phyloP scores from a whole-genome alignment of 352 stramenopile species.

The Aphanomyces astaci region DNA sequence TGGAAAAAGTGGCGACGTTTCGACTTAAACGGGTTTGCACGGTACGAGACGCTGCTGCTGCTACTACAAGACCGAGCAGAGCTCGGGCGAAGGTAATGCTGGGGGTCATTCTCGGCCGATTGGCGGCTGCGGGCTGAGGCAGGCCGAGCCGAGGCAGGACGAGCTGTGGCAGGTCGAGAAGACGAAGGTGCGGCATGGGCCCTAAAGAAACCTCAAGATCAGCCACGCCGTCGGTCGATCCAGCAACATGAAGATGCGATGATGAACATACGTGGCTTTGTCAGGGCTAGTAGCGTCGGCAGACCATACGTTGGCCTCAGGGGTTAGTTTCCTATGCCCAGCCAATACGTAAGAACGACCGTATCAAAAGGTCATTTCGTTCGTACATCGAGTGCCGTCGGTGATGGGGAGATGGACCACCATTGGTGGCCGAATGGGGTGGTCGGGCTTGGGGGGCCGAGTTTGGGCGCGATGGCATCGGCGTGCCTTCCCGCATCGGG shows the following conservation, averaged over 20 bases:
- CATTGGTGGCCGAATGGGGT: neutral
- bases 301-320: neutral
- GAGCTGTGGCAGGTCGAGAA: neutral
- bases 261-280: neutral
- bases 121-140: neutral
- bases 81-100: neutral
- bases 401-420: neutral
- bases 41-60: conserved; percentile 5
- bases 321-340: neutral
- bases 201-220: too few relatives aligned
- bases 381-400: neutral
- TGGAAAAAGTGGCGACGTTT: conserved; percentile 7
- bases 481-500: neutral
- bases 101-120: neutral
- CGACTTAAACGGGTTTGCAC: conserved; percentile 5
- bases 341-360: too few relatives aligned
- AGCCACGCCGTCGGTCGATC: too few relatives aligned
- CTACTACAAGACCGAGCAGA: neutral
- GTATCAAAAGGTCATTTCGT: neutral
- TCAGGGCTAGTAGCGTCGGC: neutral
- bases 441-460: conserved; percentile 6
- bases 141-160: neutral
- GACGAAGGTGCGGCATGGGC: neutral
- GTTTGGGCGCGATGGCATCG: neutral
- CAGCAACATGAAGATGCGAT: too few relatives aligned